Evolutionary conservation across 2,329 filamentous ascomycete species (phyloP).

Genomic region (Dichotomopilus funicola): DNA sequence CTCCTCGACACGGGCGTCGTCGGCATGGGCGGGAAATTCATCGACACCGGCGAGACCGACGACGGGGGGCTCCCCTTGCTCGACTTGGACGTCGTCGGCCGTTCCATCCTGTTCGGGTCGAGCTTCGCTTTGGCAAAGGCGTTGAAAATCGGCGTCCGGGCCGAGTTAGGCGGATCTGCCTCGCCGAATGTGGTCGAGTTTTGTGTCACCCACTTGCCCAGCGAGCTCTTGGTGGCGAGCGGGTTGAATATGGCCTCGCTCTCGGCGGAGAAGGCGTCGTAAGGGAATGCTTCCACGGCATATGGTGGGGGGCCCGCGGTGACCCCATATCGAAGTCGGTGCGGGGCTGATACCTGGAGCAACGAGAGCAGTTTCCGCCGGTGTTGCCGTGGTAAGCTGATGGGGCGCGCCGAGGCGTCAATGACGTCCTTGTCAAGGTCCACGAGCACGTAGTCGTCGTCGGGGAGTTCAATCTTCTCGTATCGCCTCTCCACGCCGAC

Average conservation of each 20-base stretch:
- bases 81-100: constrained; percentile 69
- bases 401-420: constrained; percentile 73
- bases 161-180: constrained; percentile 43
- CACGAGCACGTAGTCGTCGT: constrained; percentile 92
- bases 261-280: constrained; percentile 84
- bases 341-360: constrained; percentile 82
- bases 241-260: constrained; percentile 73
- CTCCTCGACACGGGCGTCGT: constrained; percentile 77
- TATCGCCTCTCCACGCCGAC: constrained; percentile 93
- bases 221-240: constrained; percentile 59
- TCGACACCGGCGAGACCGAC: constrained; percentile 69
- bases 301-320: constrained; percentile 85
- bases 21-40: constrained; percentile 68
- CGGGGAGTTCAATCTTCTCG: constrained; percentile 75
- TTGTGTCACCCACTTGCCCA: constrained; percentile 81
- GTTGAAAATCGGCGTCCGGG: constrained; percentile 73
- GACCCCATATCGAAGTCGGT: constrained; percentile 81
- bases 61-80: constrained; percentile 55
- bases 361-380: constrained; percentile 83
- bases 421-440: constrained; percentile 90
- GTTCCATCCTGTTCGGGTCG: constrained; percentile 60
- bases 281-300: constrained; percentile 85
- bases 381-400: constrained; percentile 76
- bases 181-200: constrained; percentile 85
- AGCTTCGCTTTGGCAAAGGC: constrained; percentile 74